phyloP scores from a whole-genome alignment of 495 filamentous ascomycete genomes.

The Venustampulla echinocandica region DNA sequence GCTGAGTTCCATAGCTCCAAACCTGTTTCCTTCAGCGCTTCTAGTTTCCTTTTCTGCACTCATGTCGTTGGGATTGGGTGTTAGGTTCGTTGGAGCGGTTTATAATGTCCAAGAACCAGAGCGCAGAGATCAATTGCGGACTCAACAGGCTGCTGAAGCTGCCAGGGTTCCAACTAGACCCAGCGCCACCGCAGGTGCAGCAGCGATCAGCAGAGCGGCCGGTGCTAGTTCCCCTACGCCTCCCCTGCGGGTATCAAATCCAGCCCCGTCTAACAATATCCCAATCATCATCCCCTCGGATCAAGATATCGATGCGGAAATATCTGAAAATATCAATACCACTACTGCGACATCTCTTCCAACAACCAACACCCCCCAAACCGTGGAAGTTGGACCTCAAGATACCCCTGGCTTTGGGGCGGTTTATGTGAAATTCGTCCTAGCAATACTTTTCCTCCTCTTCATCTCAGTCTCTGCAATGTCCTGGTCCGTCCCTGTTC shows the following conservation, averaged over 20 bases:
- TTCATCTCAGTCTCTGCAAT: constrained; percentile 61
- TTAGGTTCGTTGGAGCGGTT: constrained; percentile 81
- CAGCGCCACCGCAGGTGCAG: constrained; percentile 1
- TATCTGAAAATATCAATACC: constrained; percentile 34
- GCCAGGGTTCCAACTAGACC: constrained; percentile 2
- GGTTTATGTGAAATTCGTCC: constrained; percentile 72
- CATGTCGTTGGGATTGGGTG: constrained; percentile 54
- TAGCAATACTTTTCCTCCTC: constrained; percentile 58
- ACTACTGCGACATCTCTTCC: constrained; percentile 19
- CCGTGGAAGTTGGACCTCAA: background rate
- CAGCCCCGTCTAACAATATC: constrained; percentile 24
- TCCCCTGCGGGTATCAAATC: constrained; percentile 51
- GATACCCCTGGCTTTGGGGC: constrained; percentile 45
- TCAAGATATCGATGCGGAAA: constrained; percentile 62
- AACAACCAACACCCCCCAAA: constrained; percentile 14
- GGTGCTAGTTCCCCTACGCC: constrained; percentile 49
- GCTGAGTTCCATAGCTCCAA: constrained; percentile 23
- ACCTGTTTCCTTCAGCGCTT: constrained; percentile 59
- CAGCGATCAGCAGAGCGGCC: constrained; percentile 14
- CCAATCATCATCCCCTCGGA: constrained; percentile 79
- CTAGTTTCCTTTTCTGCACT: constrained; percentile 29
- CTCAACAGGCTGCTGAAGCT: constrained; percentile 29
- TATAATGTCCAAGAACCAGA: constrained; percentile 83
- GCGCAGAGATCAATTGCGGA: constrained; percentile 48
- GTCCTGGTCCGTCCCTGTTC: constrained; percentile 62